Evolutionary conservation across 345 rosid genomes (phyloP), one percentile per base, ranked within the genome.

Genomic region (Bruguiera parviflora): DNA sequence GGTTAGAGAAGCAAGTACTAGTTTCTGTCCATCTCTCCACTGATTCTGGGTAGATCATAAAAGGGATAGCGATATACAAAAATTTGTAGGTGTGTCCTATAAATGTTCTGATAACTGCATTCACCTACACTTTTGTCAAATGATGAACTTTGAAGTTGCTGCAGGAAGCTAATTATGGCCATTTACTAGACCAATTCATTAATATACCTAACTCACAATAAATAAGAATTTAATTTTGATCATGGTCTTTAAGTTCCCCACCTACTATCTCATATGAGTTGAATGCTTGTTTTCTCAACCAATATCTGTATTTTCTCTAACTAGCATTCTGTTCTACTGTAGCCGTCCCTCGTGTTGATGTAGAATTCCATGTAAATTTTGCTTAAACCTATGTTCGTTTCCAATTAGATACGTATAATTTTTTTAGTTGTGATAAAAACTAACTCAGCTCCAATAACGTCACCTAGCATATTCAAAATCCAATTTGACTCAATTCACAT

Each of bases 71-170:
- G 73, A 76, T 65, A 72, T 71, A 56, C 11, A 53, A 63, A 31
- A 69, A 75, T 69, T 51, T 66, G 64, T 77, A 73, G 81, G 78
- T 78, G 81, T 52, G 77, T 76, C 76, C 63, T 79, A 78, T 83
- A 77, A 84, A 84, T 81, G 82, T 79, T 72, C 49, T 74, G 85
- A 84, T 70, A 84, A 81, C 80, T 62, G 77, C 82, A 58, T 77
- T 73, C 83, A 79, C 77, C 87, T 59, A 68, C 77, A 75, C 64
- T 53, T 75, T 65, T 43, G 71, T 67, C 76, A 79, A 84, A 81
- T 77, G 74, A 81, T 65, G 75, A 70, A 39, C 65, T 73, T 72
- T 67, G 32, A 65, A 59, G 75, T 63, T 63, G 27, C 64, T 67
- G 66, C 76, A 64, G 68, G 66, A 70, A 70, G 39, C 75, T 78